Percentiles rank a stretch among this genome's conserved stretches.
phyloP scores from a whole-genome alignment of 371 early-diverging fungal genomes.

The Rhizopus sp. region DNA sequence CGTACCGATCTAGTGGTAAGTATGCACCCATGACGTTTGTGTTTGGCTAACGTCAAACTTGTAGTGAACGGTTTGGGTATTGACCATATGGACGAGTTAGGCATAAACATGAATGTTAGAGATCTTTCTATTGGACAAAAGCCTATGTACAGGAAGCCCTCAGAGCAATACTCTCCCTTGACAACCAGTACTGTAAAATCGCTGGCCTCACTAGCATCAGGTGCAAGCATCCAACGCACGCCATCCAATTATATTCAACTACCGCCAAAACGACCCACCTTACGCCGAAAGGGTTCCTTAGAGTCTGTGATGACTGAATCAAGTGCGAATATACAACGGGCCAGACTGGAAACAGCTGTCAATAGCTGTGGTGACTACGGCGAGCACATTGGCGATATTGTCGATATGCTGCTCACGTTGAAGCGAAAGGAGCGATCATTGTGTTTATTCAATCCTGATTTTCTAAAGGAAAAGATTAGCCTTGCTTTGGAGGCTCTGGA shows the following conservation, averaged over 20 bases:
- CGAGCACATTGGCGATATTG: slow-evolving; percentile 39
- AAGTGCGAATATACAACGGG: slow-evolving; percentile 39
- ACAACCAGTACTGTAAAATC: slow-evolving; percentile 38
- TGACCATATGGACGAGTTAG: slow-evolving; percentile 41
- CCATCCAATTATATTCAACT: slow-evolving; percentile 12
- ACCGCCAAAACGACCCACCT: slow-evolving; percentile 26
- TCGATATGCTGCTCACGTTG: slow-evolving; percentile 52
- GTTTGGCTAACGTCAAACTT: not conserved
- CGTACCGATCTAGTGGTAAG: not conserved
- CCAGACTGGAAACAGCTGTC: slow-evolving; percentile 47
- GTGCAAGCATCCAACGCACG: slow-evolving; percentile 35
- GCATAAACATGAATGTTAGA: slow-evolving; percentile 32
- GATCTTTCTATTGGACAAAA: slow-evolving; percentile 40
- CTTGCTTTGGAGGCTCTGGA: slow-evolving; percentile 47
- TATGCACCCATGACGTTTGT: not conserved
- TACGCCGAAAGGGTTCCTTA: slow-evolving; percentile 44
- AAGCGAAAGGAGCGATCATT: slow-evolving; percentile 50
- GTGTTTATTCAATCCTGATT: slow-evolving; percentile 54
- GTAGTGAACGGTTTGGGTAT: slow-evolving; percentile 34
- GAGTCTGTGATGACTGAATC: slow-evolving; percentile 54
- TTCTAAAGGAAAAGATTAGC: slow-evolving; percentile 44
- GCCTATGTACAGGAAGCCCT: slow-evolving; percentile 15
- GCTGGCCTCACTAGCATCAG: slow-evolving; percentile 42
- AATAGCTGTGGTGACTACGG: slow-evolving; percentile 39
- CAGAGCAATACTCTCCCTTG: slow-evolving; percentile 37